phyloP scores from a whole-genome alignment of 306 rosid genomes.

The Cucumis hystrix region DNA sequence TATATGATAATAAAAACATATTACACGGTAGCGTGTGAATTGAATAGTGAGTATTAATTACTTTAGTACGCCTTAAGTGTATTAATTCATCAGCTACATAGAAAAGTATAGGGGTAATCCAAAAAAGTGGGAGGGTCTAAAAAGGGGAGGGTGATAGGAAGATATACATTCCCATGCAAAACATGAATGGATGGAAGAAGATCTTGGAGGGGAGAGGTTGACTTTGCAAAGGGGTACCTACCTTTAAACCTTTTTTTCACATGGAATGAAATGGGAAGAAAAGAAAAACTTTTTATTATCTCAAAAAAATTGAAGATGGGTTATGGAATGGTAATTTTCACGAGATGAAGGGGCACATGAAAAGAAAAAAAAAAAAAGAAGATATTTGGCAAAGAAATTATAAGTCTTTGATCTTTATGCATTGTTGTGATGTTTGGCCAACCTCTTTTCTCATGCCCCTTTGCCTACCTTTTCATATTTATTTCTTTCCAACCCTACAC shows the following conservation, averaged over 20 bases:
- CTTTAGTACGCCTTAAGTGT: no score
- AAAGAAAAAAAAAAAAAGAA: neutral
- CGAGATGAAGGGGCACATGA: neutral
- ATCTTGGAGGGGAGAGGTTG: neutral
- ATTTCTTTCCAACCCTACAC: constrained; percentile 8
- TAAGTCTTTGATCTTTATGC: neutral
- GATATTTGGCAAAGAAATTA: no score
- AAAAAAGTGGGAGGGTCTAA: neutral
- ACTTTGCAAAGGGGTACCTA: neutral
- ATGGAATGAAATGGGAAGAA: neutral
- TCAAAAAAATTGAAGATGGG: no score
- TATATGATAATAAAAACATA: no score
- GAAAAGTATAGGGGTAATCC: neutral
- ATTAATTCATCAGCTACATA: no score
- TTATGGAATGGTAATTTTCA: neutral
- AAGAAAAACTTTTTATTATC: no score
- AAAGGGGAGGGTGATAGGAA: neutral
- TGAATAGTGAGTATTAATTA: no score
- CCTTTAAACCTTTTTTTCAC: neutral
- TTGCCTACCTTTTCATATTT: constrained; percentile 28
- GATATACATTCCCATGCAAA: neutral
- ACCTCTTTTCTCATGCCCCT: neutral
- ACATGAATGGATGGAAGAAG: neutral
- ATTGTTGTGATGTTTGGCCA: neutral
- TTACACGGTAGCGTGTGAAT: no score